Evolutionary conservation across 2,329 filamentous ascomycete species (phyloP).

Genomic region (Tricladium varicosporioides): DNA sequence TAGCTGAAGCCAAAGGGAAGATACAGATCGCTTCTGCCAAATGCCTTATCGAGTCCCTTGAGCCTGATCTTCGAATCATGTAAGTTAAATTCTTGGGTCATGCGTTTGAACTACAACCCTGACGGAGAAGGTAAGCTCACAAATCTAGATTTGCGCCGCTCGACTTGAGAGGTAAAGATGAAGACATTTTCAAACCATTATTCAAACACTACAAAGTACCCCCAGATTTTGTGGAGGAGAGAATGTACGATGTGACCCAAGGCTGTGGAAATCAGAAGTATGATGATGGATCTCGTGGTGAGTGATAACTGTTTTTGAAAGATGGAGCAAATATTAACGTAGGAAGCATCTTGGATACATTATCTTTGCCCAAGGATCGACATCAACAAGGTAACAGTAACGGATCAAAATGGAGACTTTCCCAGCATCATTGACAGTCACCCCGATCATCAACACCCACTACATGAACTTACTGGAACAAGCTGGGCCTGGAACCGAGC

Average conservation of each 20-base stretch:
- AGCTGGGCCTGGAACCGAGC: slow-evolving; percentile 18
- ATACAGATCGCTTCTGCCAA: no score
- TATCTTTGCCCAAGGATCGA: neutral
- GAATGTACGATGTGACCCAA: neutral
- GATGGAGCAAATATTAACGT: neutral
- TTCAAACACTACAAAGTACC: neutral
- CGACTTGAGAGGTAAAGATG: slow-evolving; percentile 30
- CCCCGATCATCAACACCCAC: neutral
- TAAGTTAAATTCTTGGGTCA: neutral
- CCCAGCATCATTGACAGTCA: neutral
- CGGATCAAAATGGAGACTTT: slow-evolving; percentile 4
- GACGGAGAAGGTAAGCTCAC: no score
- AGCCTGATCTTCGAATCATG: neutral
- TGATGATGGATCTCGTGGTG: neutral
- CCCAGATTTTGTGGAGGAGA: neutral
- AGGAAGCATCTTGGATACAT: neutral
- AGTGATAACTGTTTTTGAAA: neutral
- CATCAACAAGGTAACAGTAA: slow-evolving; percentile 14
- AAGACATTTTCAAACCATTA: slow-evolving; percentile 10
- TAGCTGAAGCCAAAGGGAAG: no score
- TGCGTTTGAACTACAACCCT: no score
- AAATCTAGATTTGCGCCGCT: neutral
- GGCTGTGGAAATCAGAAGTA: neutral
- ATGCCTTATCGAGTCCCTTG: neutral
- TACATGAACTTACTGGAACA: slow-evolving; percentile 7